phyloP scores from a whole-genome alignment of 805 yeast genomes.

The Candida methanosorbosa region DNA sequence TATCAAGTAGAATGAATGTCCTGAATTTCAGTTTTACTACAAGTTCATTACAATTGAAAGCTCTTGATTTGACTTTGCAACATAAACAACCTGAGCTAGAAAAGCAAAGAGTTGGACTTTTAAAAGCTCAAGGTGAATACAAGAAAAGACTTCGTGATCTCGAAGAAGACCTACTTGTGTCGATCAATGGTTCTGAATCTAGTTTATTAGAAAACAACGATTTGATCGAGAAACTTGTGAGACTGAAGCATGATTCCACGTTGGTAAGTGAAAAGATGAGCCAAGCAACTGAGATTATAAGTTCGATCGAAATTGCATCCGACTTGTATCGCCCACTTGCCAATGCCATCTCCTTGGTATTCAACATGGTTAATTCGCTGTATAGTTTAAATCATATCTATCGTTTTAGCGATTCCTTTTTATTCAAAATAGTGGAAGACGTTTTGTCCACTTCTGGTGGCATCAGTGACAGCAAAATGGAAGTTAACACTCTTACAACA shows the following conservation, averaged over 20 bases:
- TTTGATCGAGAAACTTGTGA: constrained; percentile 51
- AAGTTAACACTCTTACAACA: no score
- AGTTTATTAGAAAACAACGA: constrained; percentile 61
- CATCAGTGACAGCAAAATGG: no score
- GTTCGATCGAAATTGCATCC: constrained; percentile 37
- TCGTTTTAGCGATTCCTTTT: constrained; percentile 43
- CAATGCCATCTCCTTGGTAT: constrained; percentile 41
- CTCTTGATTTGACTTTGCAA: constrained; percentile 47
- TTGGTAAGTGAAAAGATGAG: constrained; percentile 43
- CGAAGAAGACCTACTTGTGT: constrained; percentile 50
- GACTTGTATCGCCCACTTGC: constrained; percentile 48
- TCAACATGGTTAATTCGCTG: constrained; percentile 35
- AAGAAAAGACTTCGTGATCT: constrained; percentile 41
- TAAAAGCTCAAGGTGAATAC: constrained; percentile 51
- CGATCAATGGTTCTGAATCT: constrained; percentile 49
- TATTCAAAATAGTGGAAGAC: constrained; percentile 24
- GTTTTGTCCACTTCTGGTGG: no score
- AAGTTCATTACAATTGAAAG: constrained; percentile 53
- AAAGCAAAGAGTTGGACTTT: constrained; percentile 41
- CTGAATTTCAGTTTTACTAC: constrained; percentile 70
- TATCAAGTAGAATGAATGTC: constrained; percentile 53
- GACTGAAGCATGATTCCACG: constrained; percentile 52
- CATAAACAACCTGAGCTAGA: constrained; percentile 62
- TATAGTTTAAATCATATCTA: constrained; percentile 42
- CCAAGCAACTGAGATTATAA: constrained; percentile 49